Evolutionary conservation across 441 rosid genomes (phyloP).

Genomic region (Eugenia klotzschiana): DNA sequence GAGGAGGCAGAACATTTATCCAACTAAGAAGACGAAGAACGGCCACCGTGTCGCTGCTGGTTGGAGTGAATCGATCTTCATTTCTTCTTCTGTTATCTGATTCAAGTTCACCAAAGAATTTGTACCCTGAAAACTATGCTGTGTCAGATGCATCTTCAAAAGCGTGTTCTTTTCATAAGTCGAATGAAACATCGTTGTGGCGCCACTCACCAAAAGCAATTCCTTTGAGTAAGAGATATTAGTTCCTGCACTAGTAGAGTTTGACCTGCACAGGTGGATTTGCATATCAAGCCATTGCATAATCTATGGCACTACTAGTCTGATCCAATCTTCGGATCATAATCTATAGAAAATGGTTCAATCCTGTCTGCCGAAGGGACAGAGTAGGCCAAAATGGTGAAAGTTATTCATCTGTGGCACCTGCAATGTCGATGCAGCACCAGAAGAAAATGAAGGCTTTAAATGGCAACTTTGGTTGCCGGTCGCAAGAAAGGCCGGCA

Average conservation of each 20-base stretch:
- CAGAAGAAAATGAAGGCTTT: not conserved
- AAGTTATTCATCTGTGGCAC: not conserved
- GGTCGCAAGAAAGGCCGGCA: not conserved
- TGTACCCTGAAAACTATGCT: constrained; percentile 13
- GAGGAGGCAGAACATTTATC: constrained; percentile 70
- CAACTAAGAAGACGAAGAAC: constrained; percentile 50
- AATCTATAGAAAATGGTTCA: not conserved
- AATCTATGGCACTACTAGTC: not conserved
- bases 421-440: not conserved
- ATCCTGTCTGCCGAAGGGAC: not conserved
- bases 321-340: not conserved
- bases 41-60: constrained; percentile 53
- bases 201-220: not conserved
- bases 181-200: rapidly evolving
- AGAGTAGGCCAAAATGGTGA: not conserved
- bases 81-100: constrained; percentile 1
- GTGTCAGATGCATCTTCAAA: not conserved
- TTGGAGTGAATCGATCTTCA: not conserved
- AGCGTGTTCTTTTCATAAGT: not conserved
- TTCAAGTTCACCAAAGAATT: constrained; percentile 11
- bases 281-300: not conserved
- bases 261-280: not conserved
- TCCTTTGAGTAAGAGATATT: not conserved
- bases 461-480: not conserved
- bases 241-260: not conserved